These are phyloP conservation scores for Gyromitra esculenta DNA, from an alignment of 2,329 filamentous ascomycete species.

Conservation along the genomic window DNA sequence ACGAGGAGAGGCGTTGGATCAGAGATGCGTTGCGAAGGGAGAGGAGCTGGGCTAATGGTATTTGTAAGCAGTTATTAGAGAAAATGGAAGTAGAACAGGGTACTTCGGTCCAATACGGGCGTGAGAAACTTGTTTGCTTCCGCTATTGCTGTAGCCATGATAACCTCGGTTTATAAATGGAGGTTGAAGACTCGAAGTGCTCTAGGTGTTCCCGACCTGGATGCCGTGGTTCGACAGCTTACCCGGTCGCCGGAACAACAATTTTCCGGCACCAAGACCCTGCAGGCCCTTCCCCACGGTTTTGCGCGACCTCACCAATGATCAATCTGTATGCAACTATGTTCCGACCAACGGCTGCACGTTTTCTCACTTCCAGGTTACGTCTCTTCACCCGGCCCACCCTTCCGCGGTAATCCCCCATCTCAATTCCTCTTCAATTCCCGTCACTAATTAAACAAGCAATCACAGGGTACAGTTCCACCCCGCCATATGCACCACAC, in stretches of 20 bases:
- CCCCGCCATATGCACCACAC: slow-evolving; percentile 45
- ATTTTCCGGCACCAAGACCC: slow-evolving; percentile 26
- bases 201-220: too few relatives aligned
- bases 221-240: neutral
- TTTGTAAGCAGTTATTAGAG: slow-evolving; percentile 12
- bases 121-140: slow-evolving; percentile 32
- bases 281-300: slow-evolving; percentile 8
- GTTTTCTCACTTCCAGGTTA: slow-evolving; percentile 8
- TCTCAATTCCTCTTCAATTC: slow-evolving; percentile 5
- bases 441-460: slow-evolving; percentile 10
- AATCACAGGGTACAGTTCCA: slow-evolving; percentile 37
- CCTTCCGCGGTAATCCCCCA: neutral
- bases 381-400: neutral
- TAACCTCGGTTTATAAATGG: neutral
- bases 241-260: slow-evolving; percentile 39
- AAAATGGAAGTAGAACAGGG: neutral
- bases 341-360: slow-evolving; percentile 33
- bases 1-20: slow-evolving; percentile 48
- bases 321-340: slow-evolving; percentile 24
- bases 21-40: slow-evolving; percentile 44
- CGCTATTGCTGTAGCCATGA: slow-evolving; percentile 31
- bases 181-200: neutral
- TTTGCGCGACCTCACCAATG: slow-evolving; percentile 5
- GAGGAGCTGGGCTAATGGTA: slow-evolving; percentile 39
- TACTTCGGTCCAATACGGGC: slow-evolving; percentile 43